Evolutionary conservation across 345 rosid genomes (phyloP), one percentile per base, ranked within the genome.

Genomic region (Heritiera fomes): DNA sequence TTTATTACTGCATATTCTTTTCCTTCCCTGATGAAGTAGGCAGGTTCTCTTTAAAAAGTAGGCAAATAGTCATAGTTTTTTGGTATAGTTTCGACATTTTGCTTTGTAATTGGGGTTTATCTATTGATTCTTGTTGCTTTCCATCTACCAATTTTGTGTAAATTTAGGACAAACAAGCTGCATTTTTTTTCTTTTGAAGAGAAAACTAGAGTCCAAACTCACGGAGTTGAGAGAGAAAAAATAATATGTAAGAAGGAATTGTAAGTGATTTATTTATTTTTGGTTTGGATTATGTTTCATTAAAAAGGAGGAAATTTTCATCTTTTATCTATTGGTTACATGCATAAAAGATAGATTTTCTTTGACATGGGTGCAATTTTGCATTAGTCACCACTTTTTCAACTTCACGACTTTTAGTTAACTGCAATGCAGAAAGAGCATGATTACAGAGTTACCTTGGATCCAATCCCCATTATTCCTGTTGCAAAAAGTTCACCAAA

Each of bases 331-430:
- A 5, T 41, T 5, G 43, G 4, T 41, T 41, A 41, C 43, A 41
- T 41, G 43, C 43, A 41, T 41, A 41, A 41, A 41, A 41, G 43
- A 41, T 2, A 5, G 43, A 34, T 41, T 41, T 41, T 41, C 43
- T 3, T 41, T 41, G 5, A 41, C 43, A 41, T 41, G 47, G 47
- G 5, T 17, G 50, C 49, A 14, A 59, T 14, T 50, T 49, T 50
- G 58, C 75, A 49, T 50, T 20, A 30, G 10, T 71, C 58, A 30
- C 43, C 75, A 71, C 59, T 49, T 23, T 41, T 50, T 69, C 38
- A 69, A 23, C 18, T 13, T 69, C 73, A 69, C 13, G 6, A 69
- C 55, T 10, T 69, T 69, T 55, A 69, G 38, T 9, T 17, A 14
- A 17, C 43, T 71, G 43, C 58, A 49, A 30, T 28, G 60, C 23